phyloP scores from a whole-genome alignment of 352 stramenopile genomes.

The Phytophthora melonis region DNA sequence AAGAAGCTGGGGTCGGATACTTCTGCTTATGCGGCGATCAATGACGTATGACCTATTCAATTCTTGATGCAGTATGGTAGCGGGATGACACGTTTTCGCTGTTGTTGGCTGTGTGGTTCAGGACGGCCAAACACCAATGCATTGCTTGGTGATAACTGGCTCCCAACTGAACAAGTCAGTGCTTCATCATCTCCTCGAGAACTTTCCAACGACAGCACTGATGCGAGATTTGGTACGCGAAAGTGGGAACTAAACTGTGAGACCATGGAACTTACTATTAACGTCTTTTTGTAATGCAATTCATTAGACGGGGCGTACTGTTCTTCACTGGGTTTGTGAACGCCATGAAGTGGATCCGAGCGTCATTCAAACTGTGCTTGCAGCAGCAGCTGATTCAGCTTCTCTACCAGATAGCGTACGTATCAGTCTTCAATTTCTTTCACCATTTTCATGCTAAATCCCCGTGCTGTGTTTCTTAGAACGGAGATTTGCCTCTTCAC shows the following conservation, averaged over 20 bases:
- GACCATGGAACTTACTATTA: not conserved
- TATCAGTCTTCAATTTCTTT: not conserved
- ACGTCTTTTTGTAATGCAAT: slow-evolving; percentile 4
- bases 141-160: slow-evolving; percentile 47
- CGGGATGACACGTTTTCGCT: not conserved
- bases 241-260: not conserved
- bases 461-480: slow-evolving; percentile 31
- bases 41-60: slow-evolving; percentile 38
- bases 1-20: slow-evolving; percentile 41
- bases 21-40: slow-evolving; percentile 47
- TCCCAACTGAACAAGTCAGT: slow-evolving; percentile 39
- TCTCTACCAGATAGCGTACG: slow-evolving; percentile 28
- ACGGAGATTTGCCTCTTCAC: slow-evolving; percentile 67
- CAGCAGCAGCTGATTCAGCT: slow-evolving; percentile 17
- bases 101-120: slow-evolving; percentile 15
- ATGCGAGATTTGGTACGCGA: slow-evolving; percentile 50
- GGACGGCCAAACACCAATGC: slow-evolving; percentile 55
- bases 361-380: slow-evolving; percentile 39
- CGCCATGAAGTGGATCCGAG: slow-evolving; percentile 27
- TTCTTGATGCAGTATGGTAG: not conserved
- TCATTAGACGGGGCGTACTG: slow-evolving; percentile 52
- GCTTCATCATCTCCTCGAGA: slow-evolving; percentile 51
- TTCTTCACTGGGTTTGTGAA: slow-evolving; percentile 72
- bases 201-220: slow-evolving; percentile 38
- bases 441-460: not conserved